Base-by-base conservation (phyloP, 2,329 filamentous ascomycete species). In the Gnomoniopsis smithogilvyi region DNA sequence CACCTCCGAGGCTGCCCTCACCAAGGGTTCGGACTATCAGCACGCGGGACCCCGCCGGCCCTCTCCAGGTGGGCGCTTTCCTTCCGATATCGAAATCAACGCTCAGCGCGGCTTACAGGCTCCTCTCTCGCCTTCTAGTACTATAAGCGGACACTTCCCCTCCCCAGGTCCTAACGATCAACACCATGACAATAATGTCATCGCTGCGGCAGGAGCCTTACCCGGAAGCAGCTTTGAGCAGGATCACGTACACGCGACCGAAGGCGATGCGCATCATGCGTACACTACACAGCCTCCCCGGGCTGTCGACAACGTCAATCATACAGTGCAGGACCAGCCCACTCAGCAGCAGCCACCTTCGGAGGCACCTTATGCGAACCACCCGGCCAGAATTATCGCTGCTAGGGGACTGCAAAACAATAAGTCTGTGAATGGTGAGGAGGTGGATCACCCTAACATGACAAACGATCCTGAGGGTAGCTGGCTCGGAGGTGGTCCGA, bases 61-160 rank as follows among this genome's bases (percentile, higher is more conserved):
- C 72, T 86, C 91, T 83, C 88, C 92, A 87, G 94, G 93, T 87
- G 94, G 94, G 80, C 87, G 93, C 75, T 99, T 99, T 79, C 94
- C 94, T 77, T 96, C 91, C 77, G 93, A 97, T 80, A 80, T 98
- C 68, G 87, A 92, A 78, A 84, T 96, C 73, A 90, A 92, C 74
- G 79, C 82, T 63, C 77, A 85, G 72, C 87, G 91, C 79, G 88
- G 90, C 81, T 87, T 92, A 86, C 88, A 92, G 76, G 87, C 85
- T 71, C 85, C 89, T 71, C 80, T 87, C 71, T 92, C 90, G 70
- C 89, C 90, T 62, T 91, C 90, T 80, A 96, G 91, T 80, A 86
- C 8, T 30, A 8, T 87, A 74, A 91, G 88, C 73, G 93, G 90
- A 67, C 50, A 45, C 7, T 47, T 17, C 6, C 45, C 45, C 21